Conservation (phyloP, 2,329 filamentous ascomycete genomes). For the Ophiostoma triangulosporum region DNA sequence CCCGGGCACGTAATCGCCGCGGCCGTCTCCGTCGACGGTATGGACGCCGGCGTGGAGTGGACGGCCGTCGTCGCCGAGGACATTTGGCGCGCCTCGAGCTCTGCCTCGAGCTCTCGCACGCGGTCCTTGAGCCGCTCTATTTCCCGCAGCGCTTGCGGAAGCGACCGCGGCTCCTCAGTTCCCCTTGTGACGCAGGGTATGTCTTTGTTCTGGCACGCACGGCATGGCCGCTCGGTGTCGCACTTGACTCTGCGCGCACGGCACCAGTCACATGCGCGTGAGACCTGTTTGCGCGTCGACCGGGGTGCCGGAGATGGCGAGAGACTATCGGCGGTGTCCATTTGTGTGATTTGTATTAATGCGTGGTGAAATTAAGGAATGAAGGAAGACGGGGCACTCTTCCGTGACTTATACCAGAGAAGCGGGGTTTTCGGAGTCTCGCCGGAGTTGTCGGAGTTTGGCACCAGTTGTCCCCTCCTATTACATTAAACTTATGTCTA, state of each 20-base stretch:
- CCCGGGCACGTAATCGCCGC: background rate
- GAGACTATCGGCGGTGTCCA: background rate
- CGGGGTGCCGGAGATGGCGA: background rate
- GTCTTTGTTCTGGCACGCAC: background rate
- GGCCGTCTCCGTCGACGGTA: background rate
- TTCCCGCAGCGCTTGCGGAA: slow-evolving; percentile 9
- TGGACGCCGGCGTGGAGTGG: background rate
- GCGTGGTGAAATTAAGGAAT: background rate
- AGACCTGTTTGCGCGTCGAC: slow-evolving; percentile 6
- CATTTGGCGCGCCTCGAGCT: background rate
- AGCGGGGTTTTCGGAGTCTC: background rate
- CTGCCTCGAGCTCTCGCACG: slow-evolving; percentile 4
- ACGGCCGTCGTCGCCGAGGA: background rate
- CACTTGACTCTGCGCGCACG: slow-evolving; percentile 7
- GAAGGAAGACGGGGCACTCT: background rate
- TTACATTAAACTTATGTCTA: background rate
- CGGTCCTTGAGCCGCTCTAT: slow-evolving; percentile 2
- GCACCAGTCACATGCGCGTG: slow-evolving; percentile 8
- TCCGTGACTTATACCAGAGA: background rate
- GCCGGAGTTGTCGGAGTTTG: background rate
- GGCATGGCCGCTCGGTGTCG: slow-evolving; percentile 6
- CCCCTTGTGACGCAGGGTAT: background rate
- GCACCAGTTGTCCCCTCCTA: background rate
- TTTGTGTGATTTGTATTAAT: background rate
- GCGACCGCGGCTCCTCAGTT: background rate